Evolutionary conservation across 2,329 filamentous ascomycete genomes (phyloP), one percentile per base, ranked within the genome.

Genomic region (Penicillium polonicum): DNA sequence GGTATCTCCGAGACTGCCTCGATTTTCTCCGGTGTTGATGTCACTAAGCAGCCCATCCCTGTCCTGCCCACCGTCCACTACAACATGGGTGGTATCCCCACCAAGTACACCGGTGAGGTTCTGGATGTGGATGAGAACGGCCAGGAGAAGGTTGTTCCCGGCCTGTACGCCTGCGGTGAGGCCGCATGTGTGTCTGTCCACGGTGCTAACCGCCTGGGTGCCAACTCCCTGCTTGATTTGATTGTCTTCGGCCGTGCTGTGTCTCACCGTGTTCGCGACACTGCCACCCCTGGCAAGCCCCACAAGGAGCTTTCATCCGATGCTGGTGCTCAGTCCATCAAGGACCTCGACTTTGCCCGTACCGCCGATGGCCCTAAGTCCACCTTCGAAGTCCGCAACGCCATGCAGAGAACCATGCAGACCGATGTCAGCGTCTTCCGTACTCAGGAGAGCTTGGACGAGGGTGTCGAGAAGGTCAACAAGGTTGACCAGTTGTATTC

Each of bases 71-170:
- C 93, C 44, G 93, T 97, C 67, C 92, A 99, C 84, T 99, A 99
- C 85, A 97, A 97, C 85, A 99, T 97, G 94, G 93, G 93, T 79
- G 93, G 94, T 84, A 97, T 99, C 68, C 93, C 93, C 52, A 97
- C 94, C 67, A 91, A 91, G 73, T 97, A 96, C 84, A 97, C 91
- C 62, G 93, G 94, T 77, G 92, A 99, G 80, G 94, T 97, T 60
- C 79, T 99, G 67, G 95, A 91, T 19, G 82, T 96, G 52, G 91
- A 97, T 68, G 88, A 90, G 73, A 76, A 85, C 61, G 94, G 94
- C 66, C 86, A 96, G 58, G 94, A 97, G 81, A 85, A 96, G 83
- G 85, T 96, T 68, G 94, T 99, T 23, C 92, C 91, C 57, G 93
- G 93, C 77, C 86, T 99, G 63, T 97, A 93, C 75, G 94, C 94